Base-by-base conservation (phyloP, 2,329 filamentous ascomycete species). In the Pestalotiopsis sp. region DNA sequence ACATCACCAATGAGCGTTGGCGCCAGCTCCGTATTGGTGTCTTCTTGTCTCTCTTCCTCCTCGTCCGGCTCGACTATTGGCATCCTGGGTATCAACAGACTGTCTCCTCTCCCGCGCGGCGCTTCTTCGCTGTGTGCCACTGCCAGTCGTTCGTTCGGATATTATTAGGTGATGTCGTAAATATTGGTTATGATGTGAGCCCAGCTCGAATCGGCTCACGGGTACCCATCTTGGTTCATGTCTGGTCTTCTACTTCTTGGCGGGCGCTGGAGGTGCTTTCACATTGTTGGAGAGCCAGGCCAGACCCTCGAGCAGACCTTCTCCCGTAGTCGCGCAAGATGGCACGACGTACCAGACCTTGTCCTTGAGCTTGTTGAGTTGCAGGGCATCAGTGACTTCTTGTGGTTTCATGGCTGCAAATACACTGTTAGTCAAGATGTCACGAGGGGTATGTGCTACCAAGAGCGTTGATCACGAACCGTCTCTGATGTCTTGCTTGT, bases 401-500 rank as follows among this genome's bases (percentile, higher is more conserved):
- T 92, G 87, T 7, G 92, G 92, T 76, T 88, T 92, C 90, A 95
- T 90, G 72, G 92, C 92, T 94, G 74, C 66, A 69, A n/a, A 63
- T n/a, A 5, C 17, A 14, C 12, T 25, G 41, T 17, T 31, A 49
- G 64, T 64, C 57, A 17, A 49, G 61, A 62, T 14, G 66, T 27
- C 52, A 64, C 38, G 56, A 45, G 57, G 25, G 41, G 59, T 36
- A 36, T 36, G 31, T 36, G 31, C 31, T 36, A 36, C 31, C 31
- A 64, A 12, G 67, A 58, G 62, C 17, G 27, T 62, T 59, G 17
- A 14, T 67, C 45, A 82, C 86, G 68, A 83, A 93, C 93, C 90
- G 79, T 93, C 93, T 69, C 88, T 86, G 75, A 98, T 86, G 89
- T 99, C 96, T 84, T 98, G 96, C 89, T 99, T 99, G 87, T 99